Evolutionary conservation across 352 stramenopile genomes (phyloP).

Genomic region (Phytophthora aleatoria): DNA sequence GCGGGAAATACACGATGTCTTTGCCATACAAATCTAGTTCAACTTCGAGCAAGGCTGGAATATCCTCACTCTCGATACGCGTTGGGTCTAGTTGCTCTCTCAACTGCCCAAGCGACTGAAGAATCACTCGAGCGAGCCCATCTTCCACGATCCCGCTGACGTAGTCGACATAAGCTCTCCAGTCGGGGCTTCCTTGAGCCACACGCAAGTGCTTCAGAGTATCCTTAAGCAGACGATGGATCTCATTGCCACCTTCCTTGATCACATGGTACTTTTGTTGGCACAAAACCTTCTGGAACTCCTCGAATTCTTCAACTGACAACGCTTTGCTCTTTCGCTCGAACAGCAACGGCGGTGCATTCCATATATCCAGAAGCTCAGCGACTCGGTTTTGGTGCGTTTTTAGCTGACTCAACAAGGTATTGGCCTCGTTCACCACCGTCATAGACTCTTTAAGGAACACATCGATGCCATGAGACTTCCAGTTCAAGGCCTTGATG

Average conservation of each 20-base stretch:
- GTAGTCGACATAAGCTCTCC: conserved; percentile 93
- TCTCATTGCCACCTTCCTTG: conserved; percentile 89
- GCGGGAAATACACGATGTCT: conserved; percentile 83
- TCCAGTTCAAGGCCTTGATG: conserved; percentile 93
- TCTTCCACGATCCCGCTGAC: conserved; percentile 91
- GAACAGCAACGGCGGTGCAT: conserved; percentile 78
- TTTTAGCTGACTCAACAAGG: conserved; percentile 89
- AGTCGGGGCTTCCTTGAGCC: conserved; percentile 90
- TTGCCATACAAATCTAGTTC: conserved; percentile 91
- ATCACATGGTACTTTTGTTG: conserved; percentile 86
- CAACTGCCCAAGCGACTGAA: conserved; percentile 71
- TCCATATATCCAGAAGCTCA: conserved; percentile 84
- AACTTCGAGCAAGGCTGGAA: conserved; percentile 89
- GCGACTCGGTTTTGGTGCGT: conserved; percentile 81
- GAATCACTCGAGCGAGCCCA: conserved; percentile 72
- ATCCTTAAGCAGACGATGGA: conserved; percentile 90
- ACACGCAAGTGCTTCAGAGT: conserved; percentile 90
- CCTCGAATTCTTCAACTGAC: conserved; percentile 84
- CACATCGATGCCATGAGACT: conserved; percentile 91
- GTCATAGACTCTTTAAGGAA: conserved; percentile 92
- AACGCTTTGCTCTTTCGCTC: conserved; percentile 86
- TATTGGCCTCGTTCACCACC: conserved; percentile 89
- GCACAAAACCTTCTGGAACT: conserved; percentile 75
- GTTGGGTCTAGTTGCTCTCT: conserved; percentile 85
- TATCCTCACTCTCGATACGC: conserved; percentile 81